Evolutionary conservation across 2,329 filamentous ascomycete genomes (phyloP), one percentile per base, ranked within the genome.

Genomic region (Colletotrichum chrysophilum): DNA sequence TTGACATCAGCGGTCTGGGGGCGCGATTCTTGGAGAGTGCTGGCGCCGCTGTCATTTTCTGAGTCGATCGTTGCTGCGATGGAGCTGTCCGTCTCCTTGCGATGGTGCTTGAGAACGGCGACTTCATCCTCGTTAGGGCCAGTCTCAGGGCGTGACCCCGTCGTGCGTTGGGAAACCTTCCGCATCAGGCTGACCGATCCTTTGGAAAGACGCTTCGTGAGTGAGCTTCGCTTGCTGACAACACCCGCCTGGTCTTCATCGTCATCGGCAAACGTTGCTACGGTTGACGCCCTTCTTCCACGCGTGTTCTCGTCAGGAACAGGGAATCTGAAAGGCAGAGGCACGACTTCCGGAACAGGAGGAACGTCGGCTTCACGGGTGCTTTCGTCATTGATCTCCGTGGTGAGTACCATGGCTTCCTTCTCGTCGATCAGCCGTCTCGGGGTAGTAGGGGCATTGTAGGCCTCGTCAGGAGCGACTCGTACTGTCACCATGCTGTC

Each of bases 251-350:
- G 75, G 13, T 83, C 80, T 13, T 88, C 88, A 32, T 92, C 89
- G 32, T 93, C 89, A 72, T 94, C 93, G 18, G 93, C 93, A 79
- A 93, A 89, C 0, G 94, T 94, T 4, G 93, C 94, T 24, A 94
- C 87, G 3, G 94, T 94, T 4, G 93, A 95, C 32, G 89, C 88
- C 18, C 88, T 87, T 7, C 89, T 86, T 80, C 14, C 77, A 52
- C 28, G 60, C 38, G 36, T 64, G 8, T 85, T 81, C 6, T 87
- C 84, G 3, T 87, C 84, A 14, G 86, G 84, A 24, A 83, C 82
- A 1, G 92, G 91, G 2, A 94, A 86, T 12, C 82, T 89, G 82
- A 95, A 94, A 1, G 94, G 93, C 2, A 95, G 85, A 18, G 93
- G 92, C 1, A 94, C 85, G 43, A 95, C 86, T 9, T 88, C 84